Evolutionary conservation across 208 protist genomes (phyloP).

Genomic region (Perkinsela sp.): DNA sequence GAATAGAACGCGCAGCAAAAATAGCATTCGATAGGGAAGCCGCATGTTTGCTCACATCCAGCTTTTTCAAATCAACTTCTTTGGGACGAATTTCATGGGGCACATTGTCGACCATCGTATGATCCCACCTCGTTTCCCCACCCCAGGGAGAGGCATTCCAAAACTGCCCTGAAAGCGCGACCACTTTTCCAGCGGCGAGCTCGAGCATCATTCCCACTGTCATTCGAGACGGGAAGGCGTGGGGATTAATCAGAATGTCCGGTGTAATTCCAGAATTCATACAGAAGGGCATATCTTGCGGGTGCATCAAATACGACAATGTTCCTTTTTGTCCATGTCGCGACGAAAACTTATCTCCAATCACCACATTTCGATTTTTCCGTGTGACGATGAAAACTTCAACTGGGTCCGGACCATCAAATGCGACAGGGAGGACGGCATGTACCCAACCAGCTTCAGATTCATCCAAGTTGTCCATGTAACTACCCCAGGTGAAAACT

Average conservation of each 20-base stretch:
- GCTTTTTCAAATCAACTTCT: constrained; percentile 6
- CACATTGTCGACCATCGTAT: not conserved
- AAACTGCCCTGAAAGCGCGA: constrained; percentile 70
- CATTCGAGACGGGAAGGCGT: constrained; percentile 99
- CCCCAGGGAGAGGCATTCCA: constrained; percentile 81
- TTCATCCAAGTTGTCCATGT: constrained; percentile 22
- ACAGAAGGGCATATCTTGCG: constrained; percentile 75
- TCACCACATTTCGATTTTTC: constrained; percentile 74
- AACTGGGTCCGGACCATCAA: constrained; percentile 39
- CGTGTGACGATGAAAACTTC: constrained; percentile 47
- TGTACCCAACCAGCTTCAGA: constrained; percentile 62
- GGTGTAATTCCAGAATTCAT: constrained; percentile 77
- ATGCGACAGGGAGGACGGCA: constrained; percentile 45
- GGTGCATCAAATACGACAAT: constrained; percentile 69
- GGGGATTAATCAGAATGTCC: constrained; percentile 99
- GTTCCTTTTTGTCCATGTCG: constrained; percentile 98
- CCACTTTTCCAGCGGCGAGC: constrained; percentile 83
- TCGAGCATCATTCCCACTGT: constrained; percentile 98
- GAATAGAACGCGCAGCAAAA: constrained; percentile 59
- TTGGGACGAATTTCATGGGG: not conserved
- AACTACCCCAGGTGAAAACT: constrained; percentile 39
- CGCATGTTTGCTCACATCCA: constrained; percentile 15
- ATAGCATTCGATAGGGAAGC: not conserved
- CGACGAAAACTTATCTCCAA: constrained; percentile 99
- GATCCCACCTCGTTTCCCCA: not conserved